Conservation (phyloP, 2,329 filamentous ascomycete genomes). For the Sporothrix brunneoviolacea region DNA sequence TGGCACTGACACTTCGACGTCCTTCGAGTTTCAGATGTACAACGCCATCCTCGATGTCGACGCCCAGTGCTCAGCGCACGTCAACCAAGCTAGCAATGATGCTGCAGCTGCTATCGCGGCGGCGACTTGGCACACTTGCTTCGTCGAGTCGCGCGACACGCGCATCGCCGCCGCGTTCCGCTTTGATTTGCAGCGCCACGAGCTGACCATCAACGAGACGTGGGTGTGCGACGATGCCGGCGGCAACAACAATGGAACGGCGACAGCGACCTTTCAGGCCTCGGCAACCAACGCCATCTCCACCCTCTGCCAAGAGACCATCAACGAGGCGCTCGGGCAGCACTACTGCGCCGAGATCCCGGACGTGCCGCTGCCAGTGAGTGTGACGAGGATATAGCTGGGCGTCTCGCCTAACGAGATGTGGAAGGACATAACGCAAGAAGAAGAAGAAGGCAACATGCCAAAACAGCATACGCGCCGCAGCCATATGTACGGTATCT, state of each 20-base stretch:
- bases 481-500: too few species aligned
- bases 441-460: too few species aligned
- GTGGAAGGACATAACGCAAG: not conserved
- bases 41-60: constrained; percentile 15
- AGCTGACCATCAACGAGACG: constrained; percentile 18
- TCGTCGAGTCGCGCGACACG: constrained; percentile 18
- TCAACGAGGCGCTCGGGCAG: not conserved
- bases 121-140: constrained; percentile 16
- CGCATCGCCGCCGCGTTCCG: constrained; percentile 14
- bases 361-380: constrained; percentile 3
- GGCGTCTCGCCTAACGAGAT: not conserved
- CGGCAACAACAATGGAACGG: not conserved
- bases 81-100: not conserved
- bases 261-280: not conserved
- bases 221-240: constrained; percentile 19
- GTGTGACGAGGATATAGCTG: not conserved
- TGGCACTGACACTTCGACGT: not conserved
- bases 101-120: not conserved
- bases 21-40: constrained; percentile 16
- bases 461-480: too few species aligned
- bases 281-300: constrained; percentile 8
- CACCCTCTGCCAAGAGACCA: not conserved
- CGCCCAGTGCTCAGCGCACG: constrained; percentile 15
- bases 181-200: constrained; percentile 9
- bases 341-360: constrained; percentile 6